Evolutionary conservation across 345 rosid genomes (phyloP), one percentile per base, ranked within the genome.

Genomic region (Schrenkiella parvula): DNA sequence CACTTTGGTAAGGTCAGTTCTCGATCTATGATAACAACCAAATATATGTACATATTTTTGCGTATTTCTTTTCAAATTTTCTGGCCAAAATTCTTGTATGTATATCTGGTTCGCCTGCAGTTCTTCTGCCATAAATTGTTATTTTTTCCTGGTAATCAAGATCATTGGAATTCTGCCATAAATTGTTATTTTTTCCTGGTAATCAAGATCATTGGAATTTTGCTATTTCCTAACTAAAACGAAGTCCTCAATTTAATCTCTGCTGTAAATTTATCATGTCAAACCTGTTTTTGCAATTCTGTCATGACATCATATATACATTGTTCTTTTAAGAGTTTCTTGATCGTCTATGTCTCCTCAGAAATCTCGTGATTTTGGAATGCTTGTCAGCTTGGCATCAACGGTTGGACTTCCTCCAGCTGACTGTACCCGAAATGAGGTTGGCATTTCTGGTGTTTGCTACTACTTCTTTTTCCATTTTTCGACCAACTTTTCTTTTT

Each of bases 1-100:
- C 89, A 89, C 77, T 93, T 88, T 77, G 57, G 83, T 52, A 82
- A 85, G 99, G 97, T 93, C 38, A 75, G 74, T 72, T 79, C 52
- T 70, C 72, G 58, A 22, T 77, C 74, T 75, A 18, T 28, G 35
- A 5, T 73, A 28, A 21, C 1, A 18, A 29, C 47, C 23, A 22
- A 26, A 15, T 63, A 37, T 22, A 21, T 19, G 23, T 46, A 55
- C 39, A 8, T 63, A 6, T 9, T 19, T 32, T 35, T 60, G 17
- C 15, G 2, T 35, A 44, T 68, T 68, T 37, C 47, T 26, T 62
- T 63, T 11, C 35, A 19, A 19, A 2, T 6, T 15, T 55, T 23
- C 38, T 63, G 35, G 58, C 52, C 64, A 44, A 62, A 35, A 21
- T 29, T 60, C 51, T 18, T 47, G 6, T 18, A 48, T 56, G 53